phyloP scores from a whole-genome alignment of 2,329 filamentous ascomycete species.

The Fusarium chlamydosporum region DNA sequence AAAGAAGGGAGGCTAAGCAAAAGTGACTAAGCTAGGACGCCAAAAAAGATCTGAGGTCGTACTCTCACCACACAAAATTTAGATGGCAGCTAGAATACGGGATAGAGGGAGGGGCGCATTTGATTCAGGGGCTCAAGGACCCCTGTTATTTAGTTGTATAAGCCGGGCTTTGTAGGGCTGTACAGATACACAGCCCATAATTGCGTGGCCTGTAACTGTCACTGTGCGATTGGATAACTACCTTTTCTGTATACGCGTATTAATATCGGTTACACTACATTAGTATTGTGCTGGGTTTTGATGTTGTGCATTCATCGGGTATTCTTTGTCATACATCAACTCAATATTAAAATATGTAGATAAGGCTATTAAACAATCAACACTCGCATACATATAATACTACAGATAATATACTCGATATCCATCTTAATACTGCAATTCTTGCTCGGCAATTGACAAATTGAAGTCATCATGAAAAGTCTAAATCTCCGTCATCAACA shows the following conservation, averaged over 20 bases:
- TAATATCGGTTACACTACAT: neutral
- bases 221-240: neutral
- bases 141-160: conserved; percentile 11
- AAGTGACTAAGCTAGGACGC: conserved; percentile 28
- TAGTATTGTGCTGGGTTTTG: neutral
- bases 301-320: conserved; percentile 7
- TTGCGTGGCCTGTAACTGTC: neutral
- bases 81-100: neutral
- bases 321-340: neutral
- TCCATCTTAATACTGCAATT: no score
- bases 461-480: conserved; percentile 3
- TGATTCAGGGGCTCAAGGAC: conserved; percentile 1
- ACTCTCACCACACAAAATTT: neutral
- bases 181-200: neutral
- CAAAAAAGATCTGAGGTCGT: neutral
- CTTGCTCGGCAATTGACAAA: neutral
- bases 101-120: neutral
- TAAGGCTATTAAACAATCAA: no score
- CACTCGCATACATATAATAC: no score
- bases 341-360: neutral
- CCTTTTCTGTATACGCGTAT: conserved; percentile 1
- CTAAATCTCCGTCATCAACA: conserved; percentile 9
- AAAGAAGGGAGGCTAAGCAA: conserved; percentile 5
- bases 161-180: conserved; percentile 24
- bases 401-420: no score